Conservation (phyloP, 495 filamentous ascomycete species). For the Penicillium pulvis region DNA sequence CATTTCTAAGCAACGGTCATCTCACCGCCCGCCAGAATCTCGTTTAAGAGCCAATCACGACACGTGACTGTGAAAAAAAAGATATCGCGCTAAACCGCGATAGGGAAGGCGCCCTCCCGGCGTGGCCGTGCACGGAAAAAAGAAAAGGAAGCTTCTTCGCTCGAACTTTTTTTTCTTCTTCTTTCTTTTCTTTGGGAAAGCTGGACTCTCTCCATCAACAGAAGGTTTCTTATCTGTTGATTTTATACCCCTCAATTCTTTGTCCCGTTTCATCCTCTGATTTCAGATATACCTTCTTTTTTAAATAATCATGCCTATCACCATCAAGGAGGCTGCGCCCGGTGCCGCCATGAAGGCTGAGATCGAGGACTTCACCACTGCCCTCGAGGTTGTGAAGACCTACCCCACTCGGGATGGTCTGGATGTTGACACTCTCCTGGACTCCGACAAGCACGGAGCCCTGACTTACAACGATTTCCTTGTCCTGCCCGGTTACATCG, state of each 20-base stretch:
- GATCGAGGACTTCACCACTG: slow-evolving; percentile 61
- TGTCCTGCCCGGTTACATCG: slow-evolving; percentile 66
- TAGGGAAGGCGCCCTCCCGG: slow-evolving; percentile 16
- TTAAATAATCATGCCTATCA: slow-evolving; percentile 66
- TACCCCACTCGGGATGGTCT: slow-evolving; percentile 82
- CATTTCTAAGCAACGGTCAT: neutral
- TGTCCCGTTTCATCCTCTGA: slow-evolving; percentile 10
- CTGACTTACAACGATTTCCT: slow-evolving; percentile 84
- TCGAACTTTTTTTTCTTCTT: slow-evolving; percentile 48
- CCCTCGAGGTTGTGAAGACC: slow-evolving; percentile 72
- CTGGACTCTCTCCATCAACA: slow-evolving; percentile 56
- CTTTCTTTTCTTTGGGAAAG: slow-evolving; percentile 59
- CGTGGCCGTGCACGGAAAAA: slow-evolving; percentile 26
- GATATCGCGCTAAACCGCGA: slow-evolving; percentile 25
- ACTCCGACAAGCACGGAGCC: slow-evolving; percentile 85
- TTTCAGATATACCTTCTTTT: slow-evolving; percentile 26
- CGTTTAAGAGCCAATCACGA: slow-evolving; percentile 42
- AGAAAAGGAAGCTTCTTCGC: slow-evolving; percentile 40
- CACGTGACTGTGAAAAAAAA: slow-evolving; percentile 1
- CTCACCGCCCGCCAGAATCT: slow-evolving; percentile 18
- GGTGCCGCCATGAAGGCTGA: slow-evolving; percentile 48
- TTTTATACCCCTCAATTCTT: slow-evolving; percentile 27
- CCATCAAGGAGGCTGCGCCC: slow-evolving; percentile 60
- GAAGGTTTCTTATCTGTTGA: slow-evolving; percentile 52
- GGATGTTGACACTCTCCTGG: slow-evolving; percentile 76